Evolutionary conservation across 441 rosid species (phyloP), one percentile per base, ranked within the genome.

Genomic region (Euphorbia schlechtendalii): DNA sequence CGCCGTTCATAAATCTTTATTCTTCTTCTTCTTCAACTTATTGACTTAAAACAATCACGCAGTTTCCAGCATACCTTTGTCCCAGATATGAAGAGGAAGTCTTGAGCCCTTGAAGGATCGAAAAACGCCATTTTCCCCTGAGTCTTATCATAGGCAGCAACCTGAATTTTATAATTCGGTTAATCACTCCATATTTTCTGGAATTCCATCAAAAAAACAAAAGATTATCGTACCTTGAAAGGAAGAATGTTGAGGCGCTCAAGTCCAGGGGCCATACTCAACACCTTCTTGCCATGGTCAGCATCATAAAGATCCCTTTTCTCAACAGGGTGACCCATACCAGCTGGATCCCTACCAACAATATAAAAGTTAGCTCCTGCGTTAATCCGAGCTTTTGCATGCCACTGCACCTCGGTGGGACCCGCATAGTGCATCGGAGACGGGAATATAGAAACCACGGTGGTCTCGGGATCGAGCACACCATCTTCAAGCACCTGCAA

Each of bases 381-480:
- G 68, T 90, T 93, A 69, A 93, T 90, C 72, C 99, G 83, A 66
- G 96, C 96, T 77, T 93, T 90, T 51, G 99, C 99, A 38, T 93
- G 97, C 99, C 99, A 93, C 74, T 93, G 99, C 71, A 93, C 99
- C 84, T 93, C 97, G 0, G 99, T 90, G 18, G 99, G 99, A 69
- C 99, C 99, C 43, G 95, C 96, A 68, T 93, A 93, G 76, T 85
- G 97, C 97, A 93, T 93, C 4, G 99, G 99, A 48, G 96, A 93
- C 3, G 99, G 97, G 77, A 93, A 93, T 64, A 93, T 90, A 12
- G 98, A 90, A 68, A 93, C 94, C 15, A 93, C 89, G 7, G 97
- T 93, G 1, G 97, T 93, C 73, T 90, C 97, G 18, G 98, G 98
- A 83, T 90, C 96, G 71, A 90, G 97, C 65, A 93, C 89, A 34